A percentile compares a stretch with the other conserved stretches of the same genome.
Conservation (phyloP, 2,329 filamentous ascomycete species). For the Monosporascus sp. region DNA sequence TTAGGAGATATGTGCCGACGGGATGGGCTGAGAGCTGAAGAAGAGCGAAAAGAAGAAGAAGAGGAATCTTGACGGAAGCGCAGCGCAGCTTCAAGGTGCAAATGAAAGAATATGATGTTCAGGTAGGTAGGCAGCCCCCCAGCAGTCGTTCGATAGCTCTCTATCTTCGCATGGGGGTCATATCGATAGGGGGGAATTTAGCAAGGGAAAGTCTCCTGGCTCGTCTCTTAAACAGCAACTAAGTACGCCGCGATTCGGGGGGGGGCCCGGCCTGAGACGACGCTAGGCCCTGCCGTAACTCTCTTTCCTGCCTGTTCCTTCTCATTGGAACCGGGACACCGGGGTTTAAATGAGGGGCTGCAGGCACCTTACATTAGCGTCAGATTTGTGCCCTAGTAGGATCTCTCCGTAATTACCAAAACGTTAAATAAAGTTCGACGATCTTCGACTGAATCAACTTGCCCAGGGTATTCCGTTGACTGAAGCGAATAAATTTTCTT, state of each 20-base stretch:
- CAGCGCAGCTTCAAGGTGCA: too few relatives aligned
- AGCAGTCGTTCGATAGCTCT: neutral
- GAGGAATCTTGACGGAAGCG: too few relatives aligned
- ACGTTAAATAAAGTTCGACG: too few relatives aligned
- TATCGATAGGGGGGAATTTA: constrained; percentile 8
- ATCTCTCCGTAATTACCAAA: neutral
- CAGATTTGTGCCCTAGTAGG: neutral
- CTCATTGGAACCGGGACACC: neutral
- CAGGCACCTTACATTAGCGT: neutral
- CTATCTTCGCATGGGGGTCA: neutral
- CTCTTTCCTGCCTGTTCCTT: neutral
- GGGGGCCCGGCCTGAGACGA: neutral
- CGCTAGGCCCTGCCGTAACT: neutral
- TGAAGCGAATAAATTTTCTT: too few relatives aligned
- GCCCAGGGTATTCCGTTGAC: too few relatives aligned
- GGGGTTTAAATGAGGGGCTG: neutral
- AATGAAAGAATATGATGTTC: neutral
- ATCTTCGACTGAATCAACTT: too few relatives aligned
- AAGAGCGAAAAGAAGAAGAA: too few relatives aligned
- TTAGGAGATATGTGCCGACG: too few relatives aligned
- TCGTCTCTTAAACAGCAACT: neutral
- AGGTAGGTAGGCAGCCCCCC: constrained; percentile 4
- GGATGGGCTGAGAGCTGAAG: too few relatives aligned
- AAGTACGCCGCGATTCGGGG: neutral
- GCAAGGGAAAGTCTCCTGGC: neutral